Conservation (phyloP, 305 asterid genomes). For the Fraxinus platypoda region DNA sequence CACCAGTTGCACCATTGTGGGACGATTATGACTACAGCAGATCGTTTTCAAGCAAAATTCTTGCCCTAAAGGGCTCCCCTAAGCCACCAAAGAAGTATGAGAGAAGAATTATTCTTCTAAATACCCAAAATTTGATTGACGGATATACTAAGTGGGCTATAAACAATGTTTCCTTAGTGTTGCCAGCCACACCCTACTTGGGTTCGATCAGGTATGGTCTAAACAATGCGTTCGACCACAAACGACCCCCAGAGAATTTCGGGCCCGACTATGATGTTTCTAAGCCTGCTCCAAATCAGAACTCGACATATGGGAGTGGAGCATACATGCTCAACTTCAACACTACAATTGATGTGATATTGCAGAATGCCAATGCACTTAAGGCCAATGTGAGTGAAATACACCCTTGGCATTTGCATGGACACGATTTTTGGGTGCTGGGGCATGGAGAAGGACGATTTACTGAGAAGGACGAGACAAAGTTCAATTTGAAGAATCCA, state of each 20-base stretch:
- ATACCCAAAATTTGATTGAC: slow-evolving; percentile 60
- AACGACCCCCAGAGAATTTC: slow-evolving; percentile 42
- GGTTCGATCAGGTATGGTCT: slow-evolving; percentile 51
- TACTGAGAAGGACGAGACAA: slow-evolving; percentile 29
- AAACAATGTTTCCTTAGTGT: slow-evolving; percentile 61
- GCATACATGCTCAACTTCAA: slow-evolving; percentile 48
- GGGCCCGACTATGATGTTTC: slow-evolving; percentile 38
- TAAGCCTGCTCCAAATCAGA: slow-evolving; percentile 50
- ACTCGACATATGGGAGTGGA: slow-evolving; percentile 51
- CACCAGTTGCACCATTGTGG: slow-evolving; percentile 62
- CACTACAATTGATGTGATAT: slow-evolving; percentile 55
- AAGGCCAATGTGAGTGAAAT: slow-evolving; percentile 55
- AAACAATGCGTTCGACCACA: slow-evolving; percentile 36
- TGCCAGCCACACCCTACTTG: slow-evolving; percentile 68
- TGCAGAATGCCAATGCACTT: slow-evolving; percentile 69
- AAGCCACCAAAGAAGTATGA: slow-evolving; percentile 39
- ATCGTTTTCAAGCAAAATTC: slow-evolving; percentile 5
- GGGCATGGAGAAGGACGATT: slow-evolving; percentile 78
- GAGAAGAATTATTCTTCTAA: slow-evolving; percentile 46
- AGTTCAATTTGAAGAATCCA: slow-evolving; percentile 56
- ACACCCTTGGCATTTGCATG: slow-evolving; percentile 91
- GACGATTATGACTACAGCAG: slow-evolving; percentile 29
- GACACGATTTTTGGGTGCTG: slow-evolving; percentile 83
- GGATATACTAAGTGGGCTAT: slow-evolving; percentile 69
- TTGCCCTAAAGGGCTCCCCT: slow-evolving; percentile 39